phyloP scores from a whole-genome alignment of 495 filamentous ascomycete genomes.

The Mytilinidion resinicola region DNA sequence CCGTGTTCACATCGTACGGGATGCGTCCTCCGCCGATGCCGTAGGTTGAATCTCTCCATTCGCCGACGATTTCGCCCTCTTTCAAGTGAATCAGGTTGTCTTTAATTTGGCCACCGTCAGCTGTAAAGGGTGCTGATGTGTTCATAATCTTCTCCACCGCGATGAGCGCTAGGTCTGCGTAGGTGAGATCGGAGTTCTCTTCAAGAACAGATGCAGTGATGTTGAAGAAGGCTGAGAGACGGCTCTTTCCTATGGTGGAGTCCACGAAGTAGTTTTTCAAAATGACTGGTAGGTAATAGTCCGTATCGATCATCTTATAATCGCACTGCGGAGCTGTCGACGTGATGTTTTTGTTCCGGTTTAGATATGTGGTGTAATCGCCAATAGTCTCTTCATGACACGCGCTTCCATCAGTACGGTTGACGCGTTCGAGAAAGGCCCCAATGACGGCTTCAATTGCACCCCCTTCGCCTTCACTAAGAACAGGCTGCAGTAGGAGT shows the following conservation, averaged over 20 bases:
- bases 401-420: slow-evolving; percentile 51
- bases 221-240: slow-evolving; percentile 45
- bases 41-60: slow-evolving; percentile 58
- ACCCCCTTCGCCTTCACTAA: slow-evolving; percentile 50
- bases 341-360: slow-evolving; percentile 46
- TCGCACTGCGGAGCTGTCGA: slow-evolving; percentile 51
- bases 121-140: slow-evolving; percentile 48
- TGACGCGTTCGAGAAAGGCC: slow-evolving; percentile 54
- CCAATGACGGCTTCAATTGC: slow-evolving; percentile 56
- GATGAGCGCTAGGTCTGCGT: slow-evolving; percentile 44
- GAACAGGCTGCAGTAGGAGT: slow-evolving; percentile 51
- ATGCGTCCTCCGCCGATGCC: slow-evolving; percentile 58
- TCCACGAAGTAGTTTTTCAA: slow-evolving; percentile 55
- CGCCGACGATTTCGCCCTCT: slow-evolving; percentile 49
- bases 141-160: slow-evolving; percentile 55
- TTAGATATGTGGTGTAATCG: slow-evolving; percentile 57
- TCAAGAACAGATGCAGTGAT: slow-evolving; percentile 42
- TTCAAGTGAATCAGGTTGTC: slow-evolving; percentile 54
- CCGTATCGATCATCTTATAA: slow-evolving; percentile 63
- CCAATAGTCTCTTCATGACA: slow-evolving; percentile 64
- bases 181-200: slow-evolving; percentile 47
- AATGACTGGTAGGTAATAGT: slow-evolving; percentile 53
- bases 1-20: slow-evolving; percentile 62
- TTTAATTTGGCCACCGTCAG: slow-evolving; percentile 41
- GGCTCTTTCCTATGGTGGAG: slow-evolving; percentile 38